Evolutionary conservation across 176 grass and related monocot species (phyloP), one percentile per base, ranked within the genome.

Genomic region (Bromus sterilis): DNA sequence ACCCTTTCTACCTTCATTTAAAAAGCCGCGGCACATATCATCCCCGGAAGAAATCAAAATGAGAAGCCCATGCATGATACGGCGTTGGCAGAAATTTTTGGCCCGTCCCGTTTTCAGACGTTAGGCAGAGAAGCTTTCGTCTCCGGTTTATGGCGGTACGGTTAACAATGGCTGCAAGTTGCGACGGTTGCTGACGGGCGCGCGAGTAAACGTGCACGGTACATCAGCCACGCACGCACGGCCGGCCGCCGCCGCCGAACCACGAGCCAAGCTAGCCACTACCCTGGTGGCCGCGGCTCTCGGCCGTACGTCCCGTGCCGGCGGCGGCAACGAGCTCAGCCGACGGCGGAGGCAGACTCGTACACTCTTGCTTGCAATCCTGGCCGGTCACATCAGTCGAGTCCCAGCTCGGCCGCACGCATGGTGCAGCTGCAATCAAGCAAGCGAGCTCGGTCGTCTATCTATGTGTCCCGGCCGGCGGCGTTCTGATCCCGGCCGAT

Each of bases 81-180:
- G 16, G 68, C 14, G 11, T 15, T 7, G 68, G 24, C 44, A 11
- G 68, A 43, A 42, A 46, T 1, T 71, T 51, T 71, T 46, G 68
- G 68, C 40, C 9, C 7, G 23, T 71, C 68, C 68, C 68, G 14
- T 46, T 71, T 71, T 10, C 68, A 30, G 68, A 46, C 4, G 68
- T 71, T 71, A 71, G 68, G 68, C 68, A 6, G 25, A 42, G 68
- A 71, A 71, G 18, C 68, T 71, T 71, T 46, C 68, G 68, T 10
- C 13, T 2, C 42, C 3, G 1, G 40, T 44, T 44, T 18, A 71
- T 28, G 12, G 12, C 48, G 48, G 48, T 53, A 53, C 48, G 67
- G 67, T 44, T 71, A 71, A 70, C 66, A 42, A 28, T 40, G 4
- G 67, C 13, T 44, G 68, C 68, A 71, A 71, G 68, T 71, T 68